Percentiles rank a stretch among this genome's conserved stretches.
Conservation (phyloP, 768 basidiomycete species). For the Trametes meyenii region DNA sequence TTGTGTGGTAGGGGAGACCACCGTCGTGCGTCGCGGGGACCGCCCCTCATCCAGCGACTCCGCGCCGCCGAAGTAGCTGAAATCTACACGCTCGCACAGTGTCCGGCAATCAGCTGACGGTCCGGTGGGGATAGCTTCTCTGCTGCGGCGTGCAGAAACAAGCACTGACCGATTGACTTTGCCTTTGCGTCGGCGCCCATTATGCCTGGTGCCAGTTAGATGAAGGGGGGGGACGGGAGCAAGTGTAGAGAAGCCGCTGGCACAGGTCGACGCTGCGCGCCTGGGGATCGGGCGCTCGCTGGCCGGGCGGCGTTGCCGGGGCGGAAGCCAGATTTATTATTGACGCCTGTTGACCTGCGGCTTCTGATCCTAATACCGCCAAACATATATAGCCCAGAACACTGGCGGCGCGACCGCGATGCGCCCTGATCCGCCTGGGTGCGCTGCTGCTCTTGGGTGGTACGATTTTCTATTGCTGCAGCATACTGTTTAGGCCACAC, state of each 20-base stretch:
- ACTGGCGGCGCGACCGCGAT: neutral
- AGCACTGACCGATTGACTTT: constrained; percentile 3
- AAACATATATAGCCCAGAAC: constrained; percentile 19
- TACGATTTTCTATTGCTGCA: too few species aligned
- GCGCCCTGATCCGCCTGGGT: too few species aligned
- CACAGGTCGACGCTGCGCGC: neutral
- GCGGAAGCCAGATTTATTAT: neutral
- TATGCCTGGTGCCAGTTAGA: neutral
- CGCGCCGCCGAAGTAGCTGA: constrained; percentile 82
- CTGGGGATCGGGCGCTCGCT: neutral
- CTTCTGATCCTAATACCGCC: constrained; percentile 25
- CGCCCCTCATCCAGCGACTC: constrained; percentile 67
- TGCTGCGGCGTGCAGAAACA: too few species aligned
- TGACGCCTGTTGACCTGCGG: constrained; percentile 22
- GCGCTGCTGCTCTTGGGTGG: too few species aligned
- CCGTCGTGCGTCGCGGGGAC: constrained; percentile 37
- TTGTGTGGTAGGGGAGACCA: constrained; percentile 53
- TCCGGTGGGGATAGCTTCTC: neutral
- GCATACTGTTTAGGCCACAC: too few species aligned
- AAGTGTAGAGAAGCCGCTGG: constrained; percentile 1
- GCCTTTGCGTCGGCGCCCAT: constrained; percentile 1
- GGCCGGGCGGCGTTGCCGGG: neutral
- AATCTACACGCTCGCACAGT: constrained; percentile 49
- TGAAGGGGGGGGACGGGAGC: neutral
- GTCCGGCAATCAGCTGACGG: neutral